Evolutionary conservation across 352 stramenopile genomes (phyloP).

Genomic region (Globisporangium heterothallicum): DNA sequence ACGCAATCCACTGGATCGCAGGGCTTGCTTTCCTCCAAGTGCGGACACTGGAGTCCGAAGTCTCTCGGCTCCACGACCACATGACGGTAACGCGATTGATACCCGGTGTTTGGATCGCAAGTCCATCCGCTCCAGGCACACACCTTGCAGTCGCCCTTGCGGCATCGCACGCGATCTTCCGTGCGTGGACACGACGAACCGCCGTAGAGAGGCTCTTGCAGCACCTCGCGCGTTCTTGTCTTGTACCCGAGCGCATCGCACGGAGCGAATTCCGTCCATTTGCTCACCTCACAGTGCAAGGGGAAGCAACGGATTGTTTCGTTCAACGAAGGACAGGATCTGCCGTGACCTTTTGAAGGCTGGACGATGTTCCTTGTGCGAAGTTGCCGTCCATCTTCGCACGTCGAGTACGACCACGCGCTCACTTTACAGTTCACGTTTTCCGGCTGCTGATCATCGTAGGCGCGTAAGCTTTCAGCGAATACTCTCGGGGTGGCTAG

Average conservation of each 20-base stretch:
- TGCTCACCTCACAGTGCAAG: conserved; percentile 20
- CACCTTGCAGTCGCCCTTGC: conserved; percentile 25
- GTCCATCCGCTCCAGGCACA: conserved; percentile 27
- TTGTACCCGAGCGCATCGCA: conserved; percentile 25
- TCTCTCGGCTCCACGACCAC: conserved; percentile 26
- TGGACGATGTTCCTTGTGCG: conserved; percentile 19
- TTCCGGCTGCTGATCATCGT: not conserved
- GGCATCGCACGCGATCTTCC: conserved; percentile 21
- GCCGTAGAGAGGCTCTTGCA: conserved; percentile 16
- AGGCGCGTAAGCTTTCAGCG: not conserved
- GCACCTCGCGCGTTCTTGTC: conserved; percentile 18
- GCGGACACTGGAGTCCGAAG: conserved; percentile 23
- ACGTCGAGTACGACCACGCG: conserved; percentile 9
- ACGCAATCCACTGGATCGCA: conserved; percentile 44
- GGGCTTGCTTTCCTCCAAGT: conserved; percentile 17
- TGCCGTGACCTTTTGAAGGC: conserved; percentile 13
- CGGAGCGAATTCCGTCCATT: conserved; percentile 19
- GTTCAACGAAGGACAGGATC: conserved; percentile 18
- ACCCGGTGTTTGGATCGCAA: conserved; percentile 25
- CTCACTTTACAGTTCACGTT: conserved; percentile 6
- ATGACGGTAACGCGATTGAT: conserved; percentile 30
- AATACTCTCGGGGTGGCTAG: too few species aligned
- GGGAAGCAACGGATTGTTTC: conserved; percentile 19
- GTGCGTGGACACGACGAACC: conserved; percentile 18
- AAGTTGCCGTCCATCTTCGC: conserved; percentile 3